Evolutionary conservation across 805 yeast genomes (phyloP).

Genomic region (Yamadazyma sp.): DNA sequence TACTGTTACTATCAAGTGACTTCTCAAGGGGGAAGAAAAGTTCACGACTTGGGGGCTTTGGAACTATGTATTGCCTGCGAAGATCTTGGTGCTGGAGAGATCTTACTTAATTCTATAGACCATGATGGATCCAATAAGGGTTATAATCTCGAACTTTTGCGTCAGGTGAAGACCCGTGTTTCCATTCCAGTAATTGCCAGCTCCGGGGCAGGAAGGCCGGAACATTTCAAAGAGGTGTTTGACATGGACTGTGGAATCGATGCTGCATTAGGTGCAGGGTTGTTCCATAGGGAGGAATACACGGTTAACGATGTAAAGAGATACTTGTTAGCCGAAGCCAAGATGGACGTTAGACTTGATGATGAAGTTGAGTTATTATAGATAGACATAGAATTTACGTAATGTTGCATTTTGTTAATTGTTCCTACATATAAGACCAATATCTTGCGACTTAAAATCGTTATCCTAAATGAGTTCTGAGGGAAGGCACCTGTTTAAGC

Average conservation of each 20-base stretch:
- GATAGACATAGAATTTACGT: too few relatives aligned
- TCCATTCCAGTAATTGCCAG: conserved; percentile 94
- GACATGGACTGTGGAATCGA: conserved; percentile 72
- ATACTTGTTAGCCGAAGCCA: conserved; percentile 54
- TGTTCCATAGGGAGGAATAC: conserved; percentile 95
- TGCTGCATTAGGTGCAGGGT: conserved; percentile 98
- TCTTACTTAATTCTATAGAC: conserved; percentile 89
- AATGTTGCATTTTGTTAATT: too few relatives aligned
- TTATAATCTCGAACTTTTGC: conserved; percentile 80
- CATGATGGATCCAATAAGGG: conserved; percentile 97
- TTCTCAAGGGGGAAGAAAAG: conserved; percentile 93
- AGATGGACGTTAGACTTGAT: conserved; percentile 72
- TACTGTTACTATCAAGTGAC: conserved; percentile 96
- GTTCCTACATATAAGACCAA: too few relatives aligned
- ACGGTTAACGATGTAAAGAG: conserved; percentile 81
- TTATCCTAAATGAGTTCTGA: too few relatives aligned
- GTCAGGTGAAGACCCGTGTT: conserved; percentile 74
- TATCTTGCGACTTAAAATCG: too few relatives aligned
- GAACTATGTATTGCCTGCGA: conserved; percentile 90
- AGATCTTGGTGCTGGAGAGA: conserved; percentile 94
- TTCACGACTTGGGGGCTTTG: conserved; percentile 81
- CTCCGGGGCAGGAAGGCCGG: conserved; percentile 94
- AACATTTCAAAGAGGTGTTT: conserved; percentile 88
- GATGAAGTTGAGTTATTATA: conserved; percentile 25
- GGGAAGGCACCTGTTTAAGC: neutral